Evolutionary conservation across 352 stramenopile species (phyloP).

Genomic region (Globisporangium paroecandrum): DNA sequence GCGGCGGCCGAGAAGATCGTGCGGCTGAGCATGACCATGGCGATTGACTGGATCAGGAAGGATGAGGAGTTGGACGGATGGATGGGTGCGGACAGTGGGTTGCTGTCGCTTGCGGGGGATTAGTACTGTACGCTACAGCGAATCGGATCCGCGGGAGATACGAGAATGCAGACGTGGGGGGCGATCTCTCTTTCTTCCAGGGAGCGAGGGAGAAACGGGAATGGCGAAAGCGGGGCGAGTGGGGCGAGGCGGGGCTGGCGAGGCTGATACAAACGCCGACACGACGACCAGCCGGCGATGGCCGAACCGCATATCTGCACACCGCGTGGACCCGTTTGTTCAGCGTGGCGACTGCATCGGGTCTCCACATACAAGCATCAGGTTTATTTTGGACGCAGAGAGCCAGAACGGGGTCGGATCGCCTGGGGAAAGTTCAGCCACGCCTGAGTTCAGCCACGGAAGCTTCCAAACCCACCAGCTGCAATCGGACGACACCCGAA

Average conservation of each 20-base stretch:
- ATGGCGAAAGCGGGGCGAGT: constrained; percentile 2
- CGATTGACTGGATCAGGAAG: not conserved
- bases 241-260: not conserved
- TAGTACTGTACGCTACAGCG: constrained; percentile 6
- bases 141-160: constrained; percentile 2
- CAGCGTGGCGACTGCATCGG: not conserved
- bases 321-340: not conserved
- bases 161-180: constrained; percentile 16
- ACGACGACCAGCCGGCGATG: not conserved
- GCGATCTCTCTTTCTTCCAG: constrained; percentile 1
- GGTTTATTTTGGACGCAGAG: not conserved
- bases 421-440: not conserved
- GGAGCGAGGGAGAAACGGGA: not conserved
- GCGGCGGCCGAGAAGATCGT: constrained; percentile 8
- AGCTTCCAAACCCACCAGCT: not conserved
- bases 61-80: not conserved
- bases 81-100: not conserved
- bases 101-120: not conserved
- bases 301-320: not conserved
- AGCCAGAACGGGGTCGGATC: not conserved
- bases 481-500: not conserved
- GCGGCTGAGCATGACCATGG: constrained; percentile 8
- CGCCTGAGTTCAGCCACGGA: not conserved
- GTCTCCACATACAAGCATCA: not conserved
- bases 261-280: not conserved